These are phyloP conservation scores for Pleoardoris graminearum DNA, from an alignment of 2,329 filamentous ascomycete genomes.

Conservation along the genomic window DNA sequence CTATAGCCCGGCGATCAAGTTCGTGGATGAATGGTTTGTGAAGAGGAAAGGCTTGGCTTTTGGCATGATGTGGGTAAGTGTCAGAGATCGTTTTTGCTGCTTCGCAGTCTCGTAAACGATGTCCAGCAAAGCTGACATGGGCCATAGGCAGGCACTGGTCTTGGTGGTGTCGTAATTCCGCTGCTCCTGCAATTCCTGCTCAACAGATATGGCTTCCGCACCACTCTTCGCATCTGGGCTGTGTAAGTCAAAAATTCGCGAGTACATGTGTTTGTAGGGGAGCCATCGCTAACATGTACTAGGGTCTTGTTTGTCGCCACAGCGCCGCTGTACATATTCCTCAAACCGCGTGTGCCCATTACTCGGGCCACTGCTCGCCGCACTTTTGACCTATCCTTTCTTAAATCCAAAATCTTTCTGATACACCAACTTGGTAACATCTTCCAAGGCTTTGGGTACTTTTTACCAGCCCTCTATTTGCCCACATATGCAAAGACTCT, in stretches of 20 bases:
- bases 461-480: constrained; percentile 44
- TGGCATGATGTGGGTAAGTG: constrained; percentile 66
- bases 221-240: constrained; percentile 47
- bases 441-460: constrained; percentile 43
- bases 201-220: constrained; percentile 43
- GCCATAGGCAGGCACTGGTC: constrained; percentile 42
- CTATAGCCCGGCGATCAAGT: constrained; percentile 53
- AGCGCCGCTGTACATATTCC: no score
- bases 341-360: no score
- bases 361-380: no score
- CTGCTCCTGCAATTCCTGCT: constrained; percentile 48
- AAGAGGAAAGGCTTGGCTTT: constrained; percentile 61
- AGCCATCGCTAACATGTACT: no score
- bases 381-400: no score
- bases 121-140: no score
- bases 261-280: no score
- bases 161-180: constrained; percentile 50
- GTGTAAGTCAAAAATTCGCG: no score
- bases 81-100: no score
- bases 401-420: no score
- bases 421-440: constrained; percentile 41
- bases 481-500: constrained; percentile 42
- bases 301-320: no score
- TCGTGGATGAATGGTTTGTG: constrained; percentile 65
- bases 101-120: no score